Conservation (phyloP, 495 filamentous ascomycete species). For the Annulohypoxylon maeteangense region DNA sequence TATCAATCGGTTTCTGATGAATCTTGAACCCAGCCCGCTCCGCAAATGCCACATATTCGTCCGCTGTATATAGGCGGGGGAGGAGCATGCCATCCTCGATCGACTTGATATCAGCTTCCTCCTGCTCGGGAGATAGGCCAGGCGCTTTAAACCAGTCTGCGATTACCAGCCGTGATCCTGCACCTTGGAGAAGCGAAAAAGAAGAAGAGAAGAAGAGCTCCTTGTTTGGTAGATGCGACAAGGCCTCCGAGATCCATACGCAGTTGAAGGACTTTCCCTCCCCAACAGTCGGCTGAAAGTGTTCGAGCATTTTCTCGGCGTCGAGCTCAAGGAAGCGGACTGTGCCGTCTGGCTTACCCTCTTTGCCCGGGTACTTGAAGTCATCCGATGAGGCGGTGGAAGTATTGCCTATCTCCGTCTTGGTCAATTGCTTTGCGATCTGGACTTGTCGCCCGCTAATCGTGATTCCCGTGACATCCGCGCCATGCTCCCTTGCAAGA, state of each 20-base stretch:
- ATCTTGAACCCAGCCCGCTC: constrained; percentile 56
- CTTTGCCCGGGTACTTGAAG: constrained; percentile 46
- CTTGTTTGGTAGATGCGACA: constrained; percentile 68
- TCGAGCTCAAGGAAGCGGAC: constrained; percentile 66
- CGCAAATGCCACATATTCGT: constrained; percentile 62
- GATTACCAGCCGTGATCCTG: constrained; percentile 57
- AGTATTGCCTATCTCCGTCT: constrained; percentile 44
- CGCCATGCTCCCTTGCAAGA: constrained; percentile 58
- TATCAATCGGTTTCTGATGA: constrained; percentile 60
- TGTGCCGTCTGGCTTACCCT: constrained; percentile 43
- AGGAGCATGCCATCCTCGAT: constrained; percentile 71
- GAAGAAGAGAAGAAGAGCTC: constrained; percentile 65
- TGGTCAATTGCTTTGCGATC: constrained; percentile 58
- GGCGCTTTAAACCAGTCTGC: constrained; percentile 68
- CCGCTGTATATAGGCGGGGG: constrained; percentile 61
- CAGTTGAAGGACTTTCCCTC: constrained; percentile 56
- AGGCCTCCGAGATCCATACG: constrained; percentile 69
- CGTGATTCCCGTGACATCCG: constrained; percentile 65
- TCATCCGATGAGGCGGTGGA: constrained; percentile 19
- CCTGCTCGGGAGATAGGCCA: constrained; percentile 52
- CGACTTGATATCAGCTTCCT: constrained; percentile 62
- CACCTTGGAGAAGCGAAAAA: constrained; percentile 54
- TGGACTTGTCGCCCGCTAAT: constrained; percentile 67
- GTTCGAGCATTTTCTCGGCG: constrained; percentile 66
- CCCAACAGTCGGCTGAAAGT: constrained; percentile 48